A percentile compares a stretch with the other conserved stretches of the same genome.
These are phyloP conservation scores for Teunomyces kruisii DNA, from an alignment of 805 yeast genomes.

Conservation along the genomic window DNA sequence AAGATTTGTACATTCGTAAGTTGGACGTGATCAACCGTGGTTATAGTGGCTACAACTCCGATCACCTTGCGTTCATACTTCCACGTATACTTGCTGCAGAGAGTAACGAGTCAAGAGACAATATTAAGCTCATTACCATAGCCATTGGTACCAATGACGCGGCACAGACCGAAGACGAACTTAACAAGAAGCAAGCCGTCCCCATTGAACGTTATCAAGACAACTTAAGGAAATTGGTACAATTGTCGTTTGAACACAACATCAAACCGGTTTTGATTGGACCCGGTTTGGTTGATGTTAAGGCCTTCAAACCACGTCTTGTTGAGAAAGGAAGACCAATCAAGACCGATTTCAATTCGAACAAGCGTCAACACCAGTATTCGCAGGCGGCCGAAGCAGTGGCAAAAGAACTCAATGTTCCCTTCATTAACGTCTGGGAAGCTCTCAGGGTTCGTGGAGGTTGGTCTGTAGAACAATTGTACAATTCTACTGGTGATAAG, in stretches of 20 bases:
- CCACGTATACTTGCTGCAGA: constrained; percentile 48
- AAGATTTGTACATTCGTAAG: constrained; percentile 52
- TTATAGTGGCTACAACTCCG: constrained; percentile 70
- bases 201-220: constrained; percentile 46
- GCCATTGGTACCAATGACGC: constrained; percentile 84
- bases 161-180: constrained; percentile 4
- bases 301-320: constrained; percentile 20
- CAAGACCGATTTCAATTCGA: constrained; percentile 36
- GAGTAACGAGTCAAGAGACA: constrained; percentile 14
- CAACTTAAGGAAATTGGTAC: constrained; percentile 48
- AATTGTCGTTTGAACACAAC: constrained; percentile 36
- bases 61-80: constrained; percentile 47
- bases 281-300: constrained; percentile 57
- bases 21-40: constrained; percentile 76
- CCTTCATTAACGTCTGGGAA: constrained; percentile 57
- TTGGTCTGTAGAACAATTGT: constrained; percentile 32
- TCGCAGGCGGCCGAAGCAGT: constrained; percentile 48
- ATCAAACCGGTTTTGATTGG: constrained; percentile 60
- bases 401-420: constrained; percentile 47
- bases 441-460: constrained; percentile 36
- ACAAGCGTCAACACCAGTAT: constrained; percentile 47
- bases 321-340: constrained; percentile 1
- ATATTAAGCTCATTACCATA: constrained; percentile 49
- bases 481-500: neutral
- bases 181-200: constrained; percentile 41